phyloP scores from a whole-genome alignment of 305 asterid species.

The Fraxinus baroniana region DNA sequence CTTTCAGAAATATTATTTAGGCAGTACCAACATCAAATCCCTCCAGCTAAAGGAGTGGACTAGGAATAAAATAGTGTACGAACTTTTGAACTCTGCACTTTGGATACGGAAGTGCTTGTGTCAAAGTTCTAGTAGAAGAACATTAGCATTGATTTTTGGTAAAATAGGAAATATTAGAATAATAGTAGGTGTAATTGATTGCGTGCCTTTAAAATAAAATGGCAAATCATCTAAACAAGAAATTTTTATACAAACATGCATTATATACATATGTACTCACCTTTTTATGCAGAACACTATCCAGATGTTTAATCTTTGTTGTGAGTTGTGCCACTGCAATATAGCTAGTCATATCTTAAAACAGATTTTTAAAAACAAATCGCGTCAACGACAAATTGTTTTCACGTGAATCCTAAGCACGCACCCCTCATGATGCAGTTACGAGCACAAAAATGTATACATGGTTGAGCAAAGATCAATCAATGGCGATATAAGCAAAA shows the following conservation, averaged over 20 bases:
- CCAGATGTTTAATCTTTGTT: slow-evolving; percentile 75
- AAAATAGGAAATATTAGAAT: background rate
- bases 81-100: background rate
- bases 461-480: background rate
- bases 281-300: slow-evolving; percentile 64
- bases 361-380: background rate
- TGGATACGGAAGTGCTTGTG: background rate
- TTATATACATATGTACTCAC: slow-evolving; percentile 30
- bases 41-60: background rate
- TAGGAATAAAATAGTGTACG: background rate
- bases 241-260: background rate
- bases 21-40: background rate
- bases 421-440: background rate
- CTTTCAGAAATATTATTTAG: background rate
- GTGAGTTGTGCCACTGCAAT: slow-evolving; percentile 84
- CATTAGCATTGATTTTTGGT: background rate
- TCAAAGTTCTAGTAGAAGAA: background rate
- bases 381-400: background rate
- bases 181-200: background rate
- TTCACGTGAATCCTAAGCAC: background rate
- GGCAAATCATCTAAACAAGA: background rate
- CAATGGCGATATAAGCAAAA: background rate
- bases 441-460: background rate
- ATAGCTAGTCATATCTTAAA: slow-evolving; percentile 9
- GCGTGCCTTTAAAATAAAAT: background rate